phyloP scores from a whole-genome alignment of 345 rosid species.

The Gossypium australe region DNA sequence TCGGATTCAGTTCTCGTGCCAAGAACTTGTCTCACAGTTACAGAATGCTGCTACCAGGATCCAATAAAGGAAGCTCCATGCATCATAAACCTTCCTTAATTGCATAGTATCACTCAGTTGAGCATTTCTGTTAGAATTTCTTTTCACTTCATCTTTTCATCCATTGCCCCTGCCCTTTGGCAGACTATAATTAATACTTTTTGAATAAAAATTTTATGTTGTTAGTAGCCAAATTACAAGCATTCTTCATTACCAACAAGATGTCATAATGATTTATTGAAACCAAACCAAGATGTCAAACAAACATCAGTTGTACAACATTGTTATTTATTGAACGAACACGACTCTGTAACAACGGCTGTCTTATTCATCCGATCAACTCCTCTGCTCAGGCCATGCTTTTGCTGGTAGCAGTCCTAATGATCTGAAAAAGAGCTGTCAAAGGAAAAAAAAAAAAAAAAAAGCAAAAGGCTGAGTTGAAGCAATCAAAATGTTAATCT shows the following conservation, averaged over 20 bases:
- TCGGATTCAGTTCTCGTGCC: slow-evolving; percentile 23
- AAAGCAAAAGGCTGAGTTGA: background rate
- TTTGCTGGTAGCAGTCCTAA: slow-evolving; percentile 13
- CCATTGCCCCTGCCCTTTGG: background rate
- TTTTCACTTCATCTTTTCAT: background rate
- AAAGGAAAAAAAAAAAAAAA: background rate
- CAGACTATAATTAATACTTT: background rate
- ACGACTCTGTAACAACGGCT: background rate
- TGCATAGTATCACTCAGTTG: background rate
- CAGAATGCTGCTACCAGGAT: slow-evolving; percentile 34
- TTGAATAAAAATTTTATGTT: no score
- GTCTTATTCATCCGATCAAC: background rate
- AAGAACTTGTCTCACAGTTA: slow-evolving; percentile 52
- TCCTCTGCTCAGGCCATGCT: slow-evolving; percentile 22
- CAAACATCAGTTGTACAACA: background rate
- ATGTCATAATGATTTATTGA: background rate
- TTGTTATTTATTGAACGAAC: background rate
- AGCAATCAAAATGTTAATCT: no score
- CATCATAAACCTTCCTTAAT: slow-evolving; percentile 25
- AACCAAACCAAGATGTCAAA: background rate
- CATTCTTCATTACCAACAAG: no score
- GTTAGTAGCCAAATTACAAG: no score
- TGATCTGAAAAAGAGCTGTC: slow-evolving; percentile 40
- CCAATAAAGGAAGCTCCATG: slow-evolving; percentile 18
- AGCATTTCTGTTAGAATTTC: background rate